A percentile compares a stretch with the other conserved stretches of the same genome.
Evolutionary conservation across 768 basidiomycete species (phyloP).

Genomic region (Tulasnella sp.): DNA sequence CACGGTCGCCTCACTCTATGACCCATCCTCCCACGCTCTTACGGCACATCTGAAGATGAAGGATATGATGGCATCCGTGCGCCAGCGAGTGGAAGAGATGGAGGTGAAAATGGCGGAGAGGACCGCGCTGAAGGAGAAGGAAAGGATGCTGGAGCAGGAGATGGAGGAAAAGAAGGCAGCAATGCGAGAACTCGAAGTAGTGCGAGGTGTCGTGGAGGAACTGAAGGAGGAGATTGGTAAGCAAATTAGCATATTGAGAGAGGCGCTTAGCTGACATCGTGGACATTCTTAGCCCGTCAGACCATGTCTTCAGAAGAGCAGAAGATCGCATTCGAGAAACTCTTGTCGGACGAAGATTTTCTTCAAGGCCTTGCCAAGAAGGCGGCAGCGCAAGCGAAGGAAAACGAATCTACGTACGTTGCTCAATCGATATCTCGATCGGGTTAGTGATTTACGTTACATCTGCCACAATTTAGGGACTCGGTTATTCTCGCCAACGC

Average conservation of each 20-base stretch:
- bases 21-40: constrained; percentile 47
- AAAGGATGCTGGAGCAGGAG: constrained; percentile 56
- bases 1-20: constrained; percentile 13
- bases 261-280: not conserved
- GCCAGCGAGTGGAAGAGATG: constrained; percentile 39
- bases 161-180: constrained; percentile 43
- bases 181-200: constrained; percentile 6
- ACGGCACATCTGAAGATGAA: constrained; percentile 55
- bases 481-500: not conserved
- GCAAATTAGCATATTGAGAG: not conserved
- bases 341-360: constrained; percentile 19
- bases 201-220: not conserved
- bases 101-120: constrained; percentile 54
- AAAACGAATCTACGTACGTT: not conserved
- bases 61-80: constrained; percentile 51
- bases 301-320: not conserved
- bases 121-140: constrained; percentile 53
- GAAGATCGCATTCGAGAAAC: not conserved
- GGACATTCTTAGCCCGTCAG: not conserved
- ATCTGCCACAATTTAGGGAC: not conserved
- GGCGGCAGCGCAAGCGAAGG: not conserved
- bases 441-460: not conserved
- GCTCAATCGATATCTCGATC: not conserved
- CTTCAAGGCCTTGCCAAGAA: not conserved
- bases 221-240: constrained; percentile 26